These are phyloP conservation scores for Hirschfeldia incana DNA, from an alignment of 345 rosid genomes.

Conservation along the genomic window DNA sequence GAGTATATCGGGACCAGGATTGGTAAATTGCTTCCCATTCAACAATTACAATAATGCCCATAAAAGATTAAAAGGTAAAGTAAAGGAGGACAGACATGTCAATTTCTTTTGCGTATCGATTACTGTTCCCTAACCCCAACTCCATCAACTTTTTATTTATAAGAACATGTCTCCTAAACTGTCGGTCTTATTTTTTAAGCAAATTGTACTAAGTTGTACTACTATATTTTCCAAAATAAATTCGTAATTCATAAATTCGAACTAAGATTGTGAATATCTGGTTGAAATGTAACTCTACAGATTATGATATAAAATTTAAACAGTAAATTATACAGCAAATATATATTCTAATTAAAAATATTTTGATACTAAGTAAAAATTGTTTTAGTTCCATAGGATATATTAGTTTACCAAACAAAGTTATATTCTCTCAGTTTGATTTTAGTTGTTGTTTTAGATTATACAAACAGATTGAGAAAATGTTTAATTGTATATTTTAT, in stretches of 20 bases:
- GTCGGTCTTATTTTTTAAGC: conserved; percentile 12
- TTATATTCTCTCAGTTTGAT: no score
- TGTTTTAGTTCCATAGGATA: background rate
- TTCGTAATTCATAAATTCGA: background rate
- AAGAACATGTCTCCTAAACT: conserved; percentile 27
- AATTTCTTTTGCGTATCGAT: conserved; percentile 12
- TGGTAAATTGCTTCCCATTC: background rate
- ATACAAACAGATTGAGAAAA: no score
- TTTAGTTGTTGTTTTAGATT: no score
- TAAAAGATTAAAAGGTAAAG: background rate
- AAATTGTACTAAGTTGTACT: background rate
- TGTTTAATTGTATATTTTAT: no score
- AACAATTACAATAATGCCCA: conserved; percentile 24
- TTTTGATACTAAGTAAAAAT: background rate
- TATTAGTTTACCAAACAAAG: background rate
- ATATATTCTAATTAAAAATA: background rate
- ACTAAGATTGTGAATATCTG: background rate
- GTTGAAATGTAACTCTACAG: background rate
- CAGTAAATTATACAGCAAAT: background rate
- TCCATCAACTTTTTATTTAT: conserved; percentile 7
- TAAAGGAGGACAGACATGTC: conserved; percentile 7
- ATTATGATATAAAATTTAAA: background rate
- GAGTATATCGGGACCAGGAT: conserved; percentile 25
- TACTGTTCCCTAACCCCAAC: conserved; percentile 28
- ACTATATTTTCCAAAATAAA: background rate